phyloP scores from a whole-genome alignment of 2,329 filamentous ascomycete genomes.

The Fusarium napiforme region DNA sequence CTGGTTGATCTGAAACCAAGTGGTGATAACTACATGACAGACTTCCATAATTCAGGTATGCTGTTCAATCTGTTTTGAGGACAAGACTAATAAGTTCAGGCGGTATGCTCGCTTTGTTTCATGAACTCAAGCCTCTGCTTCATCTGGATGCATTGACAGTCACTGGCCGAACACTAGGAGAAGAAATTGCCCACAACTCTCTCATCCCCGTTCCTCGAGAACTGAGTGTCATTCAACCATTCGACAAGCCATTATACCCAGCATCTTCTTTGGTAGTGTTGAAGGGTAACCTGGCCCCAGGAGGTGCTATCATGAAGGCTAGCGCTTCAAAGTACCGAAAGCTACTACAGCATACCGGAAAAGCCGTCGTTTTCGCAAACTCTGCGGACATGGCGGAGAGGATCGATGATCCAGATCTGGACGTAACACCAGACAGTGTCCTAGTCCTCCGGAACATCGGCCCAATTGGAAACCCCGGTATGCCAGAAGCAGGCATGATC shows the following conservation, averaged over 20 bases:
- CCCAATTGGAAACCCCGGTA: constrained; percentile 88
- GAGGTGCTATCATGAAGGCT: constrained; percentile 89
- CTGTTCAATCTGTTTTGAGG: rapidly evolving
- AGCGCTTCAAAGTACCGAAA: constrained; percentile 82
- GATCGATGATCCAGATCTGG: constrained; percentile 66
- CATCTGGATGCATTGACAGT: constrained; percentile 82
- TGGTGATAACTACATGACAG: constrained; percentile 88
- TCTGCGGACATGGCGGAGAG: constrained; percentile 80
- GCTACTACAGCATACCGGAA: constrained; percentile 58
- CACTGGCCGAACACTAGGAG: constrained; percentile 84
- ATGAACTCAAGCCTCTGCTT: constrained; percentile 79
- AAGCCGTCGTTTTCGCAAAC: constrained; percentile 74
- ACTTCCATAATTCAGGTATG: constrained; percentile 74
- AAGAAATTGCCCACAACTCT: constrained; percentile 79
- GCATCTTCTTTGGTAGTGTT: constrained; percentile 86
- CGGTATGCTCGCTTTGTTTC: constrained; percentile 84
- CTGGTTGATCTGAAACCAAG: constrained; percentile 88
- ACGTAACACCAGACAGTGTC: constrained; percentile 70
- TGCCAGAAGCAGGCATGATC: constrained; percentile 82
- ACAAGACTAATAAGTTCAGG: constrained; percentile 54
- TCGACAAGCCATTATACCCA: constrained; percentile 73
- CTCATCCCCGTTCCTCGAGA: constrained; percentile 60
- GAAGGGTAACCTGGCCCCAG: constrained; percentile 83
- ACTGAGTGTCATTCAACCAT: constrained; percentile 69
- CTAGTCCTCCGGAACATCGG: constrained; percentile 90